Evolutionary conservation across 768 basidiomycete species (phyloP).

Genomic region (Psilocybe tampanensis): DNA sequence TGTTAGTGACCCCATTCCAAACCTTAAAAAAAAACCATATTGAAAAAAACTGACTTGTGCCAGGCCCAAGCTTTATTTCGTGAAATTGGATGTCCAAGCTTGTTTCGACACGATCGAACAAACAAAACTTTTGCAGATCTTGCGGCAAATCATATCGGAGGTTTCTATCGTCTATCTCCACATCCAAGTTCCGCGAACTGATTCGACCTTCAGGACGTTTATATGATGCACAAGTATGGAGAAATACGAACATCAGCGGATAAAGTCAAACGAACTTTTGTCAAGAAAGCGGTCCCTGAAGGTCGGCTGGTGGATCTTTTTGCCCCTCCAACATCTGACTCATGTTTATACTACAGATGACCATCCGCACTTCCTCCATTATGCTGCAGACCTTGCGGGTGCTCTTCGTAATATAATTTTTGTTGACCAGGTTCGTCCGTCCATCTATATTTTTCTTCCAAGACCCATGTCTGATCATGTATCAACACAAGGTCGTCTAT

Average conservation of each 20-base stretch:
- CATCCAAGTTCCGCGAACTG: background rate
- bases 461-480: background rate
- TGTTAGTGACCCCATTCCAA: conserved; percentile 40
- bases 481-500: conserved; percentile 43
- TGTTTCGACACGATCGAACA: conserved; percentile 98
- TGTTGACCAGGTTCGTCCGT: conserved; percentile 69
- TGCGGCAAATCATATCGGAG: conserved; percentile 73
- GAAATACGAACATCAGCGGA: conserved; percentile 60
- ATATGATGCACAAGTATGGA: conserved; percentile 71
- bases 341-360: conserved; percentile 55
- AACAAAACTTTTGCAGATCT: conserved; percentile 75
- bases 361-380: conserved; percentile 69
- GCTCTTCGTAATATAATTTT: conserved; percentile 78
- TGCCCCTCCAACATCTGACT: background rate
- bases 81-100: conserved; percentile 94
- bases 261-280: conserved; percentile 56
- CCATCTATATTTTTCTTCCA: background rate
- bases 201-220: conserved; percentile 54
- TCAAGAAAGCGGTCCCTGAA: conserved; percentile 67
- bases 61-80: conserved; percentile 91
- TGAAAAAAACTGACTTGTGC: background rate
- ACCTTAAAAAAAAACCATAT: too few relatives aligned
- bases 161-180: conserved; percentile 34
- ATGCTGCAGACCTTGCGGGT: conserved; percentile 68
- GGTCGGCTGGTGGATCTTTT: conserved; percentile 37